These are phyloP conservation scores for Monotropa hypopitys DNA, from an alignment of 179 eudicot species.

Conservation along the genomic window DNA sequence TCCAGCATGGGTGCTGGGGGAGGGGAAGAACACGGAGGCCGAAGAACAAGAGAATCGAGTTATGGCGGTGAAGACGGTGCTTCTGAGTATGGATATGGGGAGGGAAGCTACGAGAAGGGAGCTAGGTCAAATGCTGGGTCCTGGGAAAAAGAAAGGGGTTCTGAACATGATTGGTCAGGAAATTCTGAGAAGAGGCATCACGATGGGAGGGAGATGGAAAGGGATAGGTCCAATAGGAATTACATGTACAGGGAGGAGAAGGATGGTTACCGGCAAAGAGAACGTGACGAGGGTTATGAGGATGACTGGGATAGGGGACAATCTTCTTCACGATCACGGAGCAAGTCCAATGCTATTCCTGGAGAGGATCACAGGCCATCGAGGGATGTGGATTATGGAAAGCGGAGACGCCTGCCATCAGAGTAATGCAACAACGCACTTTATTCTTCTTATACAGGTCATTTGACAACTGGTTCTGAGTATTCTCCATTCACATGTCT, in stretches of 20 bases:
- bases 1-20: constrained; percentile 58
- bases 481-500: constrained; percentile 5
- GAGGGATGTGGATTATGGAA: constrained; percentile 76
- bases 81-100: constrained; percentile 74
- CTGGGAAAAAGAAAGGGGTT: constrained; percentile 48
- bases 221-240: constrained; percentile 61
- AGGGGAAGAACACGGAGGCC: constrained; percentile 55
- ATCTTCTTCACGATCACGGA: constrained; percentile 66
- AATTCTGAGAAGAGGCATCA: constrained; percentile 63
- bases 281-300: constrained; percentile 49
- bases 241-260: constrained; percentile 57
- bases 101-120: constrained; percentile 54
- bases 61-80: constrained; percentile 85
- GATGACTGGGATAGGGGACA: constrained; percentile 80
- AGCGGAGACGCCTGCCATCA: constrained; percentile 73
- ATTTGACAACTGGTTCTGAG: neutral
- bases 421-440: constrained; percentile 26
- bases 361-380: constrained; percentile 72
- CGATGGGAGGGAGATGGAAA: constrained; percentile 61
- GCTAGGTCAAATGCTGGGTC: constrained; percentile 47
- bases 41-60: constrained; percentile 72
- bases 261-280: constrained; percentile 58
- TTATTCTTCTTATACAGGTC: constrained; percentile 10
- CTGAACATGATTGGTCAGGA: constrained; percentile 67
- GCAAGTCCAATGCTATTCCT: constrained; percentile 57